Percentiles rank a stretch among this genome's conserved stretches.
Conservation (phyloP, 805 yeast genomes). For the Yamadazyma kitorensis region DNA sequence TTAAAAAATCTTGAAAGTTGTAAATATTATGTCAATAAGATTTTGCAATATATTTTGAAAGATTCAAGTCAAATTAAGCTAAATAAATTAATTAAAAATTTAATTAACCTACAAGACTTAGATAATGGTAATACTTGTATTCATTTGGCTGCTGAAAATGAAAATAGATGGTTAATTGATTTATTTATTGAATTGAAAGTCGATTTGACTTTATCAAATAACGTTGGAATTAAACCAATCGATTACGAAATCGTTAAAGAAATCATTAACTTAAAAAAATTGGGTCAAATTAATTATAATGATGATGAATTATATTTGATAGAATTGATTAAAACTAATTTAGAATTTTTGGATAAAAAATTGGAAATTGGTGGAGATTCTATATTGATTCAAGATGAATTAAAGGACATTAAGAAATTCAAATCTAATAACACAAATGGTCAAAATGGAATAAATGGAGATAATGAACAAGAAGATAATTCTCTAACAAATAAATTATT, state of each 20-base stretch:
- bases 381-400: conserved; percentile 12
- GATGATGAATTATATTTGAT: conserved; percentile 27
- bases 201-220: conserved; percentile 69
- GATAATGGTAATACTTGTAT: conserved; percentile 37
- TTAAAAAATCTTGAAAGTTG: conserved; percentile 30
- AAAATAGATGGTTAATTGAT: conserved; percentile 36
- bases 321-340: conserved; percentile 32
- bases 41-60: conserved; percentile 29
- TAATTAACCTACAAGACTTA: conserved; percentile 35
- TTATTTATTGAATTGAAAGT: conserved; percentile 34
- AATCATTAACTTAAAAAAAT: conserved; percentile 14
- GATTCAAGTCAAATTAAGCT: conserved; percentile 19
- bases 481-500: conserved; percentile 30
- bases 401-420: conserved; percentile 4
- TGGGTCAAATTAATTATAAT: conserved; percentile 11
- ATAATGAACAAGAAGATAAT: conserved; percentile 6
- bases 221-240: conserved; percentile 79
- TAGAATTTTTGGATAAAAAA: conserved; percentile 31
- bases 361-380: conserved; percentile 15
- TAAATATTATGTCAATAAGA: conserved; percentile 33
- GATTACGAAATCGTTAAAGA: conserved; percentile 76
- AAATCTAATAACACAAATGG: conserved; percentile 1
- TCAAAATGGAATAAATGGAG: no score
- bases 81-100: conserved; percentile 16
- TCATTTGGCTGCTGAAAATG: conserved; percentile 40